Conservation (phyloP, 2,329 filamentous ascomycete species). For the Trichoderma endophyticum region DNA sequence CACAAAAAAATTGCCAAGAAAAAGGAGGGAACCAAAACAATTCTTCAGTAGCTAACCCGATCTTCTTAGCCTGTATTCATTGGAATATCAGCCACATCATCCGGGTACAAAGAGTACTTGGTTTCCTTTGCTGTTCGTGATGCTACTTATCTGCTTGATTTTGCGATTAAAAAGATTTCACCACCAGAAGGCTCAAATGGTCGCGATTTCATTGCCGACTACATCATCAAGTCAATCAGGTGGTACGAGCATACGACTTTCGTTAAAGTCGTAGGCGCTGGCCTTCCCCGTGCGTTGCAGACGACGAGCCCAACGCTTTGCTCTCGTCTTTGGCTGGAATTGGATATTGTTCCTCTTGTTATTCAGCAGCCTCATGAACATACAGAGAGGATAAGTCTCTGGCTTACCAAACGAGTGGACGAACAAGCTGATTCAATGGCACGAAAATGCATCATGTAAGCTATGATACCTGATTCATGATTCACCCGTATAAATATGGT, state of each 20-base stretch:
- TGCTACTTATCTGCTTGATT: constrained; percentile 71
- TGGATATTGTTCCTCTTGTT: constrained; percentile 72
- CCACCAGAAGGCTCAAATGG: neutral
- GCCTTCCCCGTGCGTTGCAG: constrained; percentile 60
- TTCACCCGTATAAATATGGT: neutral
- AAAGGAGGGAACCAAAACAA: too few relatives aligned
- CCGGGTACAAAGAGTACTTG: constrained; percentile 50
- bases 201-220: constrained; percentile 49
- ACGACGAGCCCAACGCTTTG: constrained; percentile 62
- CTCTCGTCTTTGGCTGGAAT: constrained; percentile 69
- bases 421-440: constrained; percentile 81
- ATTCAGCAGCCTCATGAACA: constrained; percentile 48
- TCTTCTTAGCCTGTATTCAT: constrained; percentile 47
- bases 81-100: constrained; percentile 57
- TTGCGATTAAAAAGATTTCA: constrained; percentile 57
- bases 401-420: constrained; percentile 61
- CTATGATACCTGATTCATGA: constrained; percentile 18
- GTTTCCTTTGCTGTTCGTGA: constrained; percentile 71
- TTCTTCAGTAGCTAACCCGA: neutral
- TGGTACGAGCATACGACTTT: constrained; percentile 62
- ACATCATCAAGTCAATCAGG: constrained; percentile 55
- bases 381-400: constrained; percentile 41
- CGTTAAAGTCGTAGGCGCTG: constrained; percentile 72
- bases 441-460: constrained; percentile 71
- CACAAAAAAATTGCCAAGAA: neutral